phyloP scores from a whole-genome alignment of 441 rosid genomes.

The Macaranga tanarius region DNA sequence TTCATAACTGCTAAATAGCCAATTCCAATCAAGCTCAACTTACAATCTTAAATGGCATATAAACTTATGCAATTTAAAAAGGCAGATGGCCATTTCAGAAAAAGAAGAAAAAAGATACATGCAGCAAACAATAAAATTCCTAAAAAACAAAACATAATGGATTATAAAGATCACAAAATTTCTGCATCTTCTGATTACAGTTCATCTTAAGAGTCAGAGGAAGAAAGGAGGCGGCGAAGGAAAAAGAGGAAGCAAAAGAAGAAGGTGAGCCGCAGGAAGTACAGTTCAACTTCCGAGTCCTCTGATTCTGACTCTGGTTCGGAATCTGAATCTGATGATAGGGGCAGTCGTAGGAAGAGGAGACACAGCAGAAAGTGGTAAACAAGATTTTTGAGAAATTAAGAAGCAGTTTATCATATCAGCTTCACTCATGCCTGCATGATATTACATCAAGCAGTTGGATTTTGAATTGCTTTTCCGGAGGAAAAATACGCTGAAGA shows the following conservation, averaged over 20 bases:
- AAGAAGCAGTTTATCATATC: background rate
- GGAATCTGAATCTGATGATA: slow-evolving; percentile 72
- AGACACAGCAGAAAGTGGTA: slow-evolving; percentile 61
- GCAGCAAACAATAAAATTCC: too few species aligned
- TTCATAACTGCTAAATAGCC: too few species aligned
- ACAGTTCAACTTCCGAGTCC: slow-evolving; percentile 77
- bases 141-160: too few species aligned
- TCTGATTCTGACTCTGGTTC: slow-evolving; percentile 73
- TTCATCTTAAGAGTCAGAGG: slow-evolving; percentile 78
- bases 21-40: too few species aligned
- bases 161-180: too few species aligned
- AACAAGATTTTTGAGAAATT: slow-evolving; percentile 11
- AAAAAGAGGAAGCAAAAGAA: slow-evolving; percentile 67
- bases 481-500: too few species aligned
- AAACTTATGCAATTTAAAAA: too few species aligned
- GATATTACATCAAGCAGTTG: background rate
- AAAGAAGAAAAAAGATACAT: too few species aligned
- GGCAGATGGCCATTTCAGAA: too few species aligned
- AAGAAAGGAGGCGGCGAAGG: slow-evolving; percentile 56
- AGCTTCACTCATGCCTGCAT: background rate
- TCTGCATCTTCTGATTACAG: too few species aligned
- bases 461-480: too few species aligned
- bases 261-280: slow-evolving; percentile 59
- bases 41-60: too few species aligned
- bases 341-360: slow-evolving; percentile 58